Base-by-base conservation (phyloP, 208 protist genomes). In the Acanthamoeba comandoni region DNA sequence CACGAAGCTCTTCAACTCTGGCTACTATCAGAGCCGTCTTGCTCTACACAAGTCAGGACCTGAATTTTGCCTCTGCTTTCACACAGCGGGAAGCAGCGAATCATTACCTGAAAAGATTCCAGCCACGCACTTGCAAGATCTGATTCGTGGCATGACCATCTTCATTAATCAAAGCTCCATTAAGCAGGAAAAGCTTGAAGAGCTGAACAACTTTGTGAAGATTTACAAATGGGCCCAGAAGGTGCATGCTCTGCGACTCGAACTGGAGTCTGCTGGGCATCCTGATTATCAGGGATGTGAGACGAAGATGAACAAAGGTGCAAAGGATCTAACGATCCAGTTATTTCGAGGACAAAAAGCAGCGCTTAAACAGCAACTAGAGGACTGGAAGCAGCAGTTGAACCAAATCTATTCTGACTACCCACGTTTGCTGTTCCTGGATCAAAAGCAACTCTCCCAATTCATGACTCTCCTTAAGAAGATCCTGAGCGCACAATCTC, bases 1-100 rank as follows among this genome's bases (percentile, higher is more conserved):
- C 24, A 26, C 58, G 58, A 22, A 26, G 24, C 58, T 65, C 22
- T 65, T 65, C 58, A 26, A 22, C n/a, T 29, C 58, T 22, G 58
- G 58, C n/a, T 65, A 65, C 58, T 65, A 65, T 65, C 58, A 65
- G 24, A 65, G 58, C 24, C 58, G 58, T 65, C 24, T 65, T 4
- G 58, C 58, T 29, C 24, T 65, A 26, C 58, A 65, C 24, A 22
- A 22, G 58, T 29, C 22, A 29, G 58, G 58, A 65, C 22, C n/a
- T 65, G 58, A 65, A 4, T 65, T 65, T 65, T 65, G 58, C 58
- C 24, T 65, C 22, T 65, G 58, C 58, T 65, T 65, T 26, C 58
- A 65, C 58, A 43, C 35, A 7, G 35, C 35, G 5, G 35, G 35
- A 5, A 5, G 35, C 35, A 43, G 35, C 5, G 35, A 43, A 5